A percentile compares a stretch with the other conserved stretches of the same genome.
Evolutionary conservation across 306 rosid genomes (phyloP).

Genomic region (Fragaria nilgerrensis): DNA sequence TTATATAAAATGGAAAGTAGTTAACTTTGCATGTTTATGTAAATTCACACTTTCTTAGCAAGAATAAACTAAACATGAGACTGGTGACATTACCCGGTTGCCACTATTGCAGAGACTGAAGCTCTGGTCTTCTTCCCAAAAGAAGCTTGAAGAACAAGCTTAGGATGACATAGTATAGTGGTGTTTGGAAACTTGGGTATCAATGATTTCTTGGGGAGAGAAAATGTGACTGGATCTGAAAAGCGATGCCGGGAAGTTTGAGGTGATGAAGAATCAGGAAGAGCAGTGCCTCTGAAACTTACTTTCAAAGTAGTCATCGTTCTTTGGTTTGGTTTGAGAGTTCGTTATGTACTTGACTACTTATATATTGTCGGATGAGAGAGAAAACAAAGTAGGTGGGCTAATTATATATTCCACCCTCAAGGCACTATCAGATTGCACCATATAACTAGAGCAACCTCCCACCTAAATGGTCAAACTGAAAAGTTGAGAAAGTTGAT

Average conservation of each 20-base stretch:
- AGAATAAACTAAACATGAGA: not conserved
- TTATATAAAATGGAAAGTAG: not conserved
- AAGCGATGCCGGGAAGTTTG: not conserved
- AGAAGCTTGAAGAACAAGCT: conserved; percentile 28
- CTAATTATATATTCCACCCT: not conserved
- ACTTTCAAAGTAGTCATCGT: conserved; percentile 24
- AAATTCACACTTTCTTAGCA: conserved; percentile 6
- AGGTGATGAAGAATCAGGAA: conserved; percentile 12
- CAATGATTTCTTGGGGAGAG: not conserved
- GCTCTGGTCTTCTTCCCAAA: conserved; percentile 23
- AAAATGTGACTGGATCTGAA: conserved; percentile 5
- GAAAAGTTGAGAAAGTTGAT: not conserved
- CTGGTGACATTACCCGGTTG: conserved; percentile 37
- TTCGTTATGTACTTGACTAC: not conserved
- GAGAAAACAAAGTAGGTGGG: not conserved
- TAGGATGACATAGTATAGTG: conserved; percentile 16
- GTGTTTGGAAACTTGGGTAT: conserved; percentile 26
- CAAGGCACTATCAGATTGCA: not conserved
- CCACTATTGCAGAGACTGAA: conserved; percentile 30
- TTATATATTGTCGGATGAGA: not conserved
- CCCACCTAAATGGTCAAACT: not conserved
- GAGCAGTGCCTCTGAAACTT: conserved; percentile 9
- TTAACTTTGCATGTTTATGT: not conserved
- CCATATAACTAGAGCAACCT: not conserved
- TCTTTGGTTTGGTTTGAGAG: not conserved